A percentile compares a stretch with the other conserved stretches of the same genome.
Conservation (phyloP, 306 rosid genomes). For the Gastrolobium villosum region DNA sequence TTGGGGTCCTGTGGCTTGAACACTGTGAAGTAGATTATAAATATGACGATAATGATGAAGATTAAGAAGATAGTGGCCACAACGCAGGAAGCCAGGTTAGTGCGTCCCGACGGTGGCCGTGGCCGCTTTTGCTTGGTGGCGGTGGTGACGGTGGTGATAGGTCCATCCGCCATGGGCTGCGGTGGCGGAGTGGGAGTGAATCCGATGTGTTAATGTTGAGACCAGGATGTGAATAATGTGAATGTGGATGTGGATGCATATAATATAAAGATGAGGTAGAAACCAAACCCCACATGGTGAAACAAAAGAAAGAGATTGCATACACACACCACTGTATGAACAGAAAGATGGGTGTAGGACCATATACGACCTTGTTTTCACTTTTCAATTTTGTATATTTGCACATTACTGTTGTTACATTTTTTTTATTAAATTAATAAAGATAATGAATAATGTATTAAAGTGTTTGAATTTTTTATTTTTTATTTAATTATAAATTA, state of each 20-base stretch:
- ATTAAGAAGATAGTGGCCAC: slow-evolving; percentile 89
- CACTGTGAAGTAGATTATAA: slow-evolving; percentile 84
- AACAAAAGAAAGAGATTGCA: background rate
- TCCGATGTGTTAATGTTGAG: background rate
- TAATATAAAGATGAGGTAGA: background rate
- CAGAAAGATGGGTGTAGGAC: slow-evolving; percentile 1
- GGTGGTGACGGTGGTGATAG: background rate
- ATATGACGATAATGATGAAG: slow-evolving; percentile 71
- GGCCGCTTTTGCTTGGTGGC: slow-evolving; percentile 53
- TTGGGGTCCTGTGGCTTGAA: slow-evolving; percentile 89
- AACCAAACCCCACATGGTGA: slow-evolving; percentile 41
- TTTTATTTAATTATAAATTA: no score
- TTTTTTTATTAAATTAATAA: no score
- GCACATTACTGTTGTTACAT: no score
- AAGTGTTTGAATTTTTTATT: no score
- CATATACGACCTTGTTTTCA: background rate
- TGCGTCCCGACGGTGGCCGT: slow-evolving; percentile 80
- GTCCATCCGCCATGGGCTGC: slow-evolving; percentile 45
- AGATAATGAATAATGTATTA: no score
- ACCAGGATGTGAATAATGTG: background rate
- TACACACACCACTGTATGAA: background rate
- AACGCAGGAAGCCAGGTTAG: slow-evolving; percentile 89
- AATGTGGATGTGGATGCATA: background rate
- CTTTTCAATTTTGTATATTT: background rate
- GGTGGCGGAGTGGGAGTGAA: slow-evolving; percentile 12